A percentile compares a stretch with the other conserved stretches of the same genome.
Evolutionary conservation across 2,329 filamentous ascomycete species (phyloP).

Genomic region (Penicillium sp.): DNA sequence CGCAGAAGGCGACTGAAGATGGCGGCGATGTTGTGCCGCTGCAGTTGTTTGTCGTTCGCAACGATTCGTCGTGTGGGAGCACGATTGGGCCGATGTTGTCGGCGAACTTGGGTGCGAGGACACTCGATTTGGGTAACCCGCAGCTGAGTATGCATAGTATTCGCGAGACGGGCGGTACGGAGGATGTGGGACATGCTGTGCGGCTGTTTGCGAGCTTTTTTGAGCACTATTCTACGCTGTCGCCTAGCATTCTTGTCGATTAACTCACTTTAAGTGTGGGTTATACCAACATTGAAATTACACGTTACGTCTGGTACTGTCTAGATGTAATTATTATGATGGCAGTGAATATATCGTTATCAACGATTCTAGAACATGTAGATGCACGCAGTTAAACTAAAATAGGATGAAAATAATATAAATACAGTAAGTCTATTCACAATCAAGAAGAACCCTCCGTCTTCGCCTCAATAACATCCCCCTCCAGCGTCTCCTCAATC

Average conservation of each 20-base stretch:
- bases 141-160: conserved; percentile 98
- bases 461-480: conserved; percentile 13
- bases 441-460: background rate
- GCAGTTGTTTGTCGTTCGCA: conserved; percentile 93
- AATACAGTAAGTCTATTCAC: background rate
- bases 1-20: conserved; percentile 54
- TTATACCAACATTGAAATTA: no score
- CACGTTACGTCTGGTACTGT: no score
- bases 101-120: conserved; percentile 79
- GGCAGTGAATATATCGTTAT: no score
- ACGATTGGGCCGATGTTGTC: conserved; percentile 97
- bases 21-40: conserved; percentile 72
- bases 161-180: conserved; percentile 81
- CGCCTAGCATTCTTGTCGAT: conserved; percentile 80
- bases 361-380: background rate
- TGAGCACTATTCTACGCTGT: conserved; percentile 73
- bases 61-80: conserved; percentile 90
- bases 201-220: conserved; percentile 87
- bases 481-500: conserved; percentile 20
- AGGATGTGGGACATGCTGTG: conserved; percentile 83
- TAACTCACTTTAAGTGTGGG: conserved; percentile 37
- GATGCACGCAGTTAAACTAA: background rate
- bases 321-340: no score
- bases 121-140: conserved; percentile 87
- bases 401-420: conserved; percentile 4